Evolutionary conservation across 805 yeast genomes (phyloP).

Genomic region (Starmerella etchellsii): DNA sequence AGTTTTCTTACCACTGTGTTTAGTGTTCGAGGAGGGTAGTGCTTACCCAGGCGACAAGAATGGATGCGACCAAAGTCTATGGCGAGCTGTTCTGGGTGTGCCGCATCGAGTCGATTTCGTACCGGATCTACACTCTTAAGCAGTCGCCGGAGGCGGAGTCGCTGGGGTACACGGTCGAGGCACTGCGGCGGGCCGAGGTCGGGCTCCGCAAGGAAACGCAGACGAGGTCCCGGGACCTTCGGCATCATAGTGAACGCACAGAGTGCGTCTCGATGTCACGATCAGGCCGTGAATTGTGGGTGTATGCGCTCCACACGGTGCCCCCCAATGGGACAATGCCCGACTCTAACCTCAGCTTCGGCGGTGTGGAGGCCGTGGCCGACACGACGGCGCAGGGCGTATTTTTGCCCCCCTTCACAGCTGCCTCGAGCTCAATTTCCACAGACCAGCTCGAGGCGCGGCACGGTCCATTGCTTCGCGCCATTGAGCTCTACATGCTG

Average conservation of each 20-base stretch:
- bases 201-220: slow-evolving; percentile 13
- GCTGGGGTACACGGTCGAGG: not conserved
- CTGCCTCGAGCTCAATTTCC: not conserved
- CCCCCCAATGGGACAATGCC: not conserved
- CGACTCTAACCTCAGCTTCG: not conserved
- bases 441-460: slow-evolving; percentile 4
- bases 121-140: slow-evolving; percentile 9
- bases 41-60: too few species aligned
- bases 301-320: not conserved
- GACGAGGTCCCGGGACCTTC: slow-evolving; percentile 9
- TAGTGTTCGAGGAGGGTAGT: too few species aligned
- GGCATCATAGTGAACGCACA: not conserved
- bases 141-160: not conserved
- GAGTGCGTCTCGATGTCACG: too few species aligned
- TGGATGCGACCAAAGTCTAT: slow-evolving; percentile 12
- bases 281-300: too few species aligned
- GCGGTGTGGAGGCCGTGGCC: not conserved
- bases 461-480: slow-evolving; percentile 16
- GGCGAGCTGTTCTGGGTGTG: slow-evolving; percentile 18
- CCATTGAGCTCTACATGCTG: slow-evolving; percentile 14
- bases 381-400: slow-evolving; percentile 13
- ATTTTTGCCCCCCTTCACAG: slow-evolving; percentile 16
- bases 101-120: slow-evolving; percentile 12
- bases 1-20: too few species aligned
- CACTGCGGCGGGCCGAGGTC: slow-evolving; percentile 16